Percentiles rank a stretch among this genome's conserved stretches.
Evolutionary conservation across 306 rosid species (phyloP).

Genomic region (Trifolium pratense): DNA sequence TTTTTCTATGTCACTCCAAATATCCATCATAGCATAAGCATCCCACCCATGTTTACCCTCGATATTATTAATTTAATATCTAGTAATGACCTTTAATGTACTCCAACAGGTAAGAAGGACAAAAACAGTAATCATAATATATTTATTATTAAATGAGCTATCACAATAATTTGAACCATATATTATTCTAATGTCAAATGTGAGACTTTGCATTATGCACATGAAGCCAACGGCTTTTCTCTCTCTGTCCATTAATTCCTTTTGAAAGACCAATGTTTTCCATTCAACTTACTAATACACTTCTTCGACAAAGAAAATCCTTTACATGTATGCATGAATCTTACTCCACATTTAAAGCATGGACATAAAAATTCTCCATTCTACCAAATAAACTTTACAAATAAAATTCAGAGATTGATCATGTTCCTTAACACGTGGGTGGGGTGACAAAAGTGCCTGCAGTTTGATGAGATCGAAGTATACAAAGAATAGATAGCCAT

Average conservation of each 20-base stretch:
- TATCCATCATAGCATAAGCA: too few relatives aligned
- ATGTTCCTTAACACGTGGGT: constrained; percentile 36
- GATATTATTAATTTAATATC: constrained; percentile 1
- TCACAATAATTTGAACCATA: constrained; percentile 40
- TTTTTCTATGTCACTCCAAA: too few relatives aligned
- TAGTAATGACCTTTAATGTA: constrained; percentile 41
- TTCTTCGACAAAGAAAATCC: background rate
- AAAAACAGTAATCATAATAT: constrained; percentile 21
- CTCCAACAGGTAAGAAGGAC: constrained; percentile 35
- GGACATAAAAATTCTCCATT: constrained; percentile 33
- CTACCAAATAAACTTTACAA: constrained; percentile 6
- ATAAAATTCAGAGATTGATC: background rate
- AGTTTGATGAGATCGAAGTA: constrained; percentile 36
- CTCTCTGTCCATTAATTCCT: background rate
- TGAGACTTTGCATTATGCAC: constrained; percentile 47
- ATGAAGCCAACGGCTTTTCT: constrained; percentile 30
- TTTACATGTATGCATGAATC: background rate
- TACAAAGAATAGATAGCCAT: constrained; percentile 34
- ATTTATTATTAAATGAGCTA: constrained; percentile 21
- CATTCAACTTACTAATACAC: background rate
- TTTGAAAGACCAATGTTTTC: constrained; percentile 33
- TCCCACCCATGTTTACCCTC: too few relatives aligned
- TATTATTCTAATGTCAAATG: constrained; percentile 28
- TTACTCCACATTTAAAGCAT: background rate
- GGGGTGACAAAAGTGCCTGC: constrained; percentile 34